Conservation (phyloP, 805 yeast genomes). For the Candida fluviatilis region DNA sequence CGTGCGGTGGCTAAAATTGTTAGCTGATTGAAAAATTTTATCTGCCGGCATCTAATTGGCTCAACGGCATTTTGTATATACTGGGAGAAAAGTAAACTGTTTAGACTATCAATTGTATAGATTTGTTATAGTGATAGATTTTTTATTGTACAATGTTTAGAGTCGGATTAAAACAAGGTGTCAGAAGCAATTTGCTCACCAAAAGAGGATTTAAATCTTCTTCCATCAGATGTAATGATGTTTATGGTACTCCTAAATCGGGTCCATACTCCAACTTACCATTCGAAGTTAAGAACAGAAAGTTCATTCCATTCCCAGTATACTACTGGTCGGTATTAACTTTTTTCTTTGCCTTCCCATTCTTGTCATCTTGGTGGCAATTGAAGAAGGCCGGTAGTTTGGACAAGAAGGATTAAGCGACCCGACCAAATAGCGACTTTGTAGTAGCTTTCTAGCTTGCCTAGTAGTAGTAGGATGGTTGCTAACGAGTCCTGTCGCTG, state of each 20-base stretch:
- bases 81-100: too few species aligned
- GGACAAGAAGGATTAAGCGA: constrained; percentile 9
- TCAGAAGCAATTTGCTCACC: neutral
- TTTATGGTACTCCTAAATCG: constrained; percentile 36
- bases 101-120: too few species aligned
- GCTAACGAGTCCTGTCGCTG: too few species aligned
- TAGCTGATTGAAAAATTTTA: constrained; percentile 1
- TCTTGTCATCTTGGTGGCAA: constrained; percentile 74
- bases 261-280: constrained; percentile 93
- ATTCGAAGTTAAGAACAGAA: constrained; percentile 90
- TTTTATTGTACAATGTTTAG: neutral
- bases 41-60: neutral
- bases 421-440: too few species aligned
- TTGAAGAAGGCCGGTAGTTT: constrained; percentile 78
- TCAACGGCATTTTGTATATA: neutral
- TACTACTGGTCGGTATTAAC: constrained; percentile 78
- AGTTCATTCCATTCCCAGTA: constrained; percentile 72
- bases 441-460: too few species aligned
- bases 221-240: constrained; percentile 30
- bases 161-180: neutral
- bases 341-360: constrained; percentile 53
- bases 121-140: neutral
- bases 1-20: neutral
- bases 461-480: too few species aligned
- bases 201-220: constrained; percentile 45